Conservation (phyloP, 768 basidiomycete genomes). For the Lentinula boryana region DNA sequence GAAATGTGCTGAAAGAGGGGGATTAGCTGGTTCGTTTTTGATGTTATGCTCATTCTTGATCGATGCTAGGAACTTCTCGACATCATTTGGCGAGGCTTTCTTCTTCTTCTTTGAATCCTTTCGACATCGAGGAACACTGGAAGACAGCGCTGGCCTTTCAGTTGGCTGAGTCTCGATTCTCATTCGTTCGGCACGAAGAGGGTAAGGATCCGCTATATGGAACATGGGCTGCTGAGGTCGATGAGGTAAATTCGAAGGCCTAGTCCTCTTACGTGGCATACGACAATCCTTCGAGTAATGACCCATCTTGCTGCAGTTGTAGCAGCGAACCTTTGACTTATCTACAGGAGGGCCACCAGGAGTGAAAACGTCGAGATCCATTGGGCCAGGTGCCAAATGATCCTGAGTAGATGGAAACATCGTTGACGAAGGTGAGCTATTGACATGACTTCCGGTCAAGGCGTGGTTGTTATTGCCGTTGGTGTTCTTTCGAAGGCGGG, state of each 20-base stretch:
- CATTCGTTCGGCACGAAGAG: neutral
- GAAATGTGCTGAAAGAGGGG: neutral
- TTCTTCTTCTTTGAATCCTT: too few species aligned
- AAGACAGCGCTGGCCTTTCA: too few species aligned
- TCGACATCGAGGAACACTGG: too few species aligned
- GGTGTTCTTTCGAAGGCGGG: neutral
- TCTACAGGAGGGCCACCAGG: neutral
- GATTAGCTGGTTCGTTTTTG: neutral
- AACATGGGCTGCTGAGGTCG: neutral
- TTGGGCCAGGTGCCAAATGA: neutral
- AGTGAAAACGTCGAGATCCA: slow-evolving; percentile 5
- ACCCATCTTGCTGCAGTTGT: slow-evolving; percentile 9
- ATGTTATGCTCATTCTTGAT: too few species aligned
- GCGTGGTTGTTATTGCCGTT: too few species aligned
- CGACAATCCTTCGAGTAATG: slow-evolving; percentile 9
- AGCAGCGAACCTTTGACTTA: slow-evolving; percentile 7
- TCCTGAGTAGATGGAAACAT: neutral
- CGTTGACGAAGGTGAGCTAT: neutral
- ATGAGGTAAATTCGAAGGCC: neutral
- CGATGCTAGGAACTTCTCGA: neutral
- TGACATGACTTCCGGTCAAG: too few species aligned
- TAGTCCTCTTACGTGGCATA: neutral
- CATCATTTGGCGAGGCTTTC: too few species aligned
- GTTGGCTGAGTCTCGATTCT: too few species aligned
- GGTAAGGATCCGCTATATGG: neutral